A percentile compares a stretch with the other conserved stretches of the same genome.
Conservation (phyloP, 2,329 filamentous ascomycete species). For the Penicillium thymicola region DNA sequence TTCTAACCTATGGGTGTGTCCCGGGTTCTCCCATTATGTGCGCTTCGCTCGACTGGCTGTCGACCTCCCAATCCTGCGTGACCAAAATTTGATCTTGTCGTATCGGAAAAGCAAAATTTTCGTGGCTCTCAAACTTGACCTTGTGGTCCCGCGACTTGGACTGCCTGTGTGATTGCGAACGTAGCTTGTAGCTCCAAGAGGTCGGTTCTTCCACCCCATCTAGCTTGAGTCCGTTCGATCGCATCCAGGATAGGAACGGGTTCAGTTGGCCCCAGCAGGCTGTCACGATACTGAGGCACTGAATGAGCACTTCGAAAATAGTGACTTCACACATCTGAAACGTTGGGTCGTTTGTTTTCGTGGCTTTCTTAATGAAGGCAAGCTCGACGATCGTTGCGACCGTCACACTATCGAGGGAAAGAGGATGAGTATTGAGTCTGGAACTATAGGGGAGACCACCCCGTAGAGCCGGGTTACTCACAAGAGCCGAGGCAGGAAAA, state of each 20-base stretch:
- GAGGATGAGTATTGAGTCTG: not conserved
- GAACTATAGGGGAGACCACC: not conserved
- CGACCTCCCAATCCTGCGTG: constrained; percentile 13
- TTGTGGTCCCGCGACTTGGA: not conserved
- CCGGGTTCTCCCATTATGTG: not conserved
- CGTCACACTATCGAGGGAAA: constrained; percentile 10
- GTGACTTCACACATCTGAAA: constrained; percentile 19
- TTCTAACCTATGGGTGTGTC: not conserved
- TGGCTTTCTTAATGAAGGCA: constrained; percentile 8
- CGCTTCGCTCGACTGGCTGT: constrained; percentile 12
- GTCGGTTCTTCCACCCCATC: constrained; percentile 11
- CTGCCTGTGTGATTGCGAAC: constrained; percentile 3
- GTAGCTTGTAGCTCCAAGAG: constrained; percentile 2
- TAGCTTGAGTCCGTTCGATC: constrained; percentile 10
- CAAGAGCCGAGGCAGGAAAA: constrained; percentile 23
- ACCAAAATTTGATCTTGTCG: constrained; percentile 7
- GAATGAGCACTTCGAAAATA: constrained; percentile 17
- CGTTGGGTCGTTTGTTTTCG: constrained; percentile 14
- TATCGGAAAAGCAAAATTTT: not conserved
- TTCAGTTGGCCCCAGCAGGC: constrained; percentile 23
- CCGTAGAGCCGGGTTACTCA: constrained; percentile 1
- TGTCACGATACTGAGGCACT: constrained; percentile 26
- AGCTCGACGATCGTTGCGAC: constrained; percentile 15
- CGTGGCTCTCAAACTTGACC: not conserved
- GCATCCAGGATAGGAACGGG: constrained; percentile 19